Base-by-base conservation (phyloP, 495 filamentous ascomycete species). In the Penicillium argentinense region DNA sequence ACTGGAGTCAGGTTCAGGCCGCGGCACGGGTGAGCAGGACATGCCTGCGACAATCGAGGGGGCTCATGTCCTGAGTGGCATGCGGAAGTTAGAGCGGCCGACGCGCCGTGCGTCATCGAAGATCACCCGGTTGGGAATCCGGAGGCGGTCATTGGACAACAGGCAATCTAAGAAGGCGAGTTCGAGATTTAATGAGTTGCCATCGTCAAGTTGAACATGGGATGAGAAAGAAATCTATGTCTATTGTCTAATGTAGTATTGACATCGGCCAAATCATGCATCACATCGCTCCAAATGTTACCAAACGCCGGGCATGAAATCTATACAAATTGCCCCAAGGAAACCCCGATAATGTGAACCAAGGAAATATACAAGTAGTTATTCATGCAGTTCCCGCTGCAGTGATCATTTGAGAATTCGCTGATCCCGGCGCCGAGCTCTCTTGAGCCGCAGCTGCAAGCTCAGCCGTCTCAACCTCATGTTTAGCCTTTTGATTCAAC, bases 401-500 rank as follows among this genome's bases (percentile, higher is more conserved):
- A 45, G 53, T 19, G 19, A 53, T 16, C 48, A 36, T 27, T 43
- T 19, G 24, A 33, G 39, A 25, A 16, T 42, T 16, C 40, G 40
- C 57, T 17, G 43, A 9, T 8, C 26, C 42, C 18, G 39, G 33
- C 37, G 39, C 34, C 42, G 13, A 16, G 18, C 22, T 47, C 17
- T 47, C 32, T 50, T 57, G 56, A 9, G 59, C 53, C 45, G 44
- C 55, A 5, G 60, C 58, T 39, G 47, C 51, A 18, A 60, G 43
- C 52, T 72, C 70, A 6, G 51, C 57, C 13, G 50, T 56, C 45
- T 58, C 59, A 38, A 77, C 78, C 59, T 82, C 73, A 29, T 69
- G 66, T 53, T 86, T 87, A 4, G 87, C 89, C 49, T 71, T 76
- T 63, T 85, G 79, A 52, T 95, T 96, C 62, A 97, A 67, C 67